A percentile compares a stretch with the other conserved stretches of the same genome.
Conservation (phyloP, 2,329 filamentous ascomycete genomes). For the Ascochyta koolunga region DNA sequence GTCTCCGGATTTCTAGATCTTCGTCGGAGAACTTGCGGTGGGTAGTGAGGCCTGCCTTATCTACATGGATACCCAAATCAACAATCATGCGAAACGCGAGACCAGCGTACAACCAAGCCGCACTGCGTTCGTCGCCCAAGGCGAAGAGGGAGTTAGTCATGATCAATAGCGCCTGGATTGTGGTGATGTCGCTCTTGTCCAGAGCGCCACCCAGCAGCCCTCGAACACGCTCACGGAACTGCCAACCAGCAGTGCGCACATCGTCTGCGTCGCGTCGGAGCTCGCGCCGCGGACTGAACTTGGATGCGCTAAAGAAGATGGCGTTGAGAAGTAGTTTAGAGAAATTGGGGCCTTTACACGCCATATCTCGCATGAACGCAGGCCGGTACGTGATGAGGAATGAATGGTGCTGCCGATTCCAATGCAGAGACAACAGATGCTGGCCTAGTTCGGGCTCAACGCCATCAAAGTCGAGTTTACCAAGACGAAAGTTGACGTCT, state of each 20-base stretch:
- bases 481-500: constrained; percentile 53
- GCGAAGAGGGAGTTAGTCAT: constrained; percentile 61
- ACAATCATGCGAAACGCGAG: constrained; percentile 63
- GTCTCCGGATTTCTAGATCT: constrained; percentile 53
- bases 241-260: constrained; percentile 56
- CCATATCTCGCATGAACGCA: constrained; percentile 54
- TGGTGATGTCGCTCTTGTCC: constrained; percentile 59
- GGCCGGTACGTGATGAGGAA: constrained; percentile 59
- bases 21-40: constrained; percentile 51
- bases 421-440: constrained; percentile 59
- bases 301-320: constrained; percentile 56
- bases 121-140: constrained; percentile 57
- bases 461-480: constrained; percentile 62
- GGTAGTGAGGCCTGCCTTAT: constrained; percentile 41
- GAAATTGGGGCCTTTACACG: constrained; percentile 61
- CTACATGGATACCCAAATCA: constrained; percentile 61
- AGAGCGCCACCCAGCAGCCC: constrained; percentile 56
- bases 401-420: constrained; percentile 61
- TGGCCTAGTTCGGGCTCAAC: constrained; percentile 59
- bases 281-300: constrained; percentile 55
- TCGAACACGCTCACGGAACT: constrained; percentile 54
- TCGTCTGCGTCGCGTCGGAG: constrained; percentile 55
- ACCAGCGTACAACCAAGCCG: constrained; percentile 64
- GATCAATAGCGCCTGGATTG: constrained; percentile 60
- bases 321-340: constrained; percentile 63